Evolutionary conservation across 192 early-diverging fungal genomes (phyloP).

Genomic region (Coemansia pectinata): DNA sequence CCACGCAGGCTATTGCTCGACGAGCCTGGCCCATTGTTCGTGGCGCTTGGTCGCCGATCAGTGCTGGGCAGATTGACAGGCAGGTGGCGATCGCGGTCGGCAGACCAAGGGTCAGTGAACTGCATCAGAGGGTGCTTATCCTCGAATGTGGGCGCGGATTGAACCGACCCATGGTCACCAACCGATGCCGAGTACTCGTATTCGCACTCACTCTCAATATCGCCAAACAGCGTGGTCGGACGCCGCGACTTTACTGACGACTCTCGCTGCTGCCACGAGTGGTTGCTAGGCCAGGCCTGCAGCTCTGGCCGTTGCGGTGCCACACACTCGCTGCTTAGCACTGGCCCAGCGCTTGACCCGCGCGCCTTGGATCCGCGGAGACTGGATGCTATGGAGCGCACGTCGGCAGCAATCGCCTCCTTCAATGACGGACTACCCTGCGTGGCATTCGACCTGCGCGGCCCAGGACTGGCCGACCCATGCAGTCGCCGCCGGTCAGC

Average conservation of each 20-base stretch:
- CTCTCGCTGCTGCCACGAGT: slow-evolving; percentile 41
- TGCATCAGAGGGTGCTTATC: slow-evolving; percentile 33
- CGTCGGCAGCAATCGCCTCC: slow-evolving; percentile 34
- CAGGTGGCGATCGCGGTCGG: slow-evolving; percentile 40
- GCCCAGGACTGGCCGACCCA: slow-evolving; percentile 26
- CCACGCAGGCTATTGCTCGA: slow-evolving; percentile 23
- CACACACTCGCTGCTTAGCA: slow-evolving; percentile 12
- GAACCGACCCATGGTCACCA: slow-evolving; percentile 36
- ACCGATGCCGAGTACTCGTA: slow-evolving; percentile 28
- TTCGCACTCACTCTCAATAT: slow-evolving; percentile 26
- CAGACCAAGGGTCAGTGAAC: slow-evolving; percentile 52
- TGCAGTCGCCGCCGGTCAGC: slow-evolving; percentile 31
- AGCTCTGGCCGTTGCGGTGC: slow-evolving; percentile 25
- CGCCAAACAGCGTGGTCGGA: slow-evolving; percentile 26
- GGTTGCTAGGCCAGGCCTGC: slow-evolving; percentile 27
- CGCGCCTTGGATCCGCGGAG: slow-evolving; percentile 31
- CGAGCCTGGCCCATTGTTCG: background rate
- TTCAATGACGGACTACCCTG: slow-evolving; percentile 35
- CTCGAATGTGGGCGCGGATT: slow-evolving; percentile 29
- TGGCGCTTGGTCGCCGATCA: slow-evolving; percentile 1
- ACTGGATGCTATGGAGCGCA: slow-evolving; percentile 50
- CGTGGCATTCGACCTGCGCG: slow-evolving; percentile 25
- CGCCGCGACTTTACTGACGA: slow-evolving; percentile 44
- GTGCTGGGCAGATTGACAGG: background rate
- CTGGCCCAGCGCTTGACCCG: slow-evolving; percentile 36